These are phyloP conservation scores for Alternaria longipes DNA, from an alignment of 2,329 filamentous ascomycete species.

Conservation along the genomic window DNA sequence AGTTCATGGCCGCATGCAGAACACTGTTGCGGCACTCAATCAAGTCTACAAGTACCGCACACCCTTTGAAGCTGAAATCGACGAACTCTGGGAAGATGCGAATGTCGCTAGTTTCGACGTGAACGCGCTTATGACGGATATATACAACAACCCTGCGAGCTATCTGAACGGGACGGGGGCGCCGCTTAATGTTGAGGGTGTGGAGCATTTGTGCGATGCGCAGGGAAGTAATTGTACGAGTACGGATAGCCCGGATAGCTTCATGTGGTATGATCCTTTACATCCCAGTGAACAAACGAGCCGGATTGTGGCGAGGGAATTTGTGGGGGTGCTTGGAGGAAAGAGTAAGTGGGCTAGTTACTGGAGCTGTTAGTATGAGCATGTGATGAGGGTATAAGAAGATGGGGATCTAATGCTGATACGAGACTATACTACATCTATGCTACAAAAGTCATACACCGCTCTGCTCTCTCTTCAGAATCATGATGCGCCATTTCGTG, in stretches of 20 bases:
- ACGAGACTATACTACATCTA: not conserved
- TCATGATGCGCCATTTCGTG: not conserved
- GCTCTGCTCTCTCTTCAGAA: not conserved
- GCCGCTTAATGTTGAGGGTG: constrained; percentile 70
- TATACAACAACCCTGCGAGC: constrained; percentile 66
- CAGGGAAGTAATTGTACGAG: constrained; percentile 51
- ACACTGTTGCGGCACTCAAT: constrained; percentile 62
- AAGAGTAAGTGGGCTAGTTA: constrained; percentile 58
- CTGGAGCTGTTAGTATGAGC: constrained; percentile 38
- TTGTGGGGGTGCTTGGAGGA: constrained; percentile 64
- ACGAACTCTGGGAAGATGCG: constrained; percentile 61
- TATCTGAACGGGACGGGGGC: constrained; percentile 68
- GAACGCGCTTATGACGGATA: constrained; percentile 68
- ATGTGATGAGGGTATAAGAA: not conserved
- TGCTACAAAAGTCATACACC: not conserved
- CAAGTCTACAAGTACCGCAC: constrained; percentile 62
- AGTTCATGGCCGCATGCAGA: constrained; percentile 61
- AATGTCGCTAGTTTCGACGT: constrained; percentile 73
- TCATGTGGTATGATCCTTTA: constrained; percentile 77
- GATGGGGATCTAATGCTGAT: not conserved
- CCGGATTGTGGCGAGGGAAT: constrained; percentile 65
- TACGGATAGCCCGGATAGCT: constrained; percentile 61
- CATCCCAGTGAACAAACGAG: constrained; percentile 74
- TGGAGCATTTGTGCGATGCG: constrained; percentile 64
- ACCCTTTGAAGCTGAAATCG: constrained; percentile 56